Conservation (phyloP, 371 early-diverging fungal genomes). For the Circinella minor region DNA sequence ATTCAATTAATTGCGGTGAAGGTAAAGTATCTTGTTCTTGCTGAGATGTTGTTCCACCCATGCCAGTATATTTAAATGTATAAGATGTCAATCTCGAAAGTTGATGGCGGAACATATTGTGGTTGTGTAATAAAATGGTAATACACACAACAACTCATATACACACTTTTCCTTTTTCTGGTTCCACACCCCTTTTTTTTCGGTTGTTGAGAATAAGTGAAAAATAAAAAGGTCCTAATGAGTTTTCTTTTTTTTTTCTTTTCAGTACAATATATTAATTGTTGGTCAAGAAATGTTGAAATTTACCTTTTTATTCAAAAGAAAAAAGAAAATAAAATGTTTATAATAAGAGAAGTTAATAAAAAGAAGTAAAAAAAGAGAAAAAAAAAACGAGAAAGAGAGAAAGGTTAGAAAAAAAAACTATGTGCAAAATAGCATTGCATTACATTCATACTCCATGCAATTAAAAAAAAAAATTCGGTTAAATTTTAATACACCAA, state of each 20-base stretch:
- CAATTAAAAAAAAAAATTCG: no score
- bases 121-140: background rate
- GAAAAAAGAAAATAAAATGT: background rate
- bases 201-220: no score
- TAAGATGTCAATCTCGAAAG: conserved; percentile 44
- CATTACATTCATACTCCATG: no score
- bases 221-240: no score
- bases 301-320: background rate
- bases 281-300: no score
- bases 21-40: conserved; percentile 33
- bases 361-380: conserved; percentile 16
- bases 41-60: conserved; percentile 33
- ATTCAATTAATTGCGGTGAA: conserved; percentile 35
- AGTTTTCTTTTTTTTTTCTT: background rate
- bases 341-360: no score
- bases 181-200: background rate
- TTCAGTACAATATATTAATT: background rate
- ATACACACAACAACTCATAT: background rate
- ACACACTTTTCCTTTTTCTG: background rate
- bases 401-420: background rate
- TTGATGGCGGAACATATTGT: conserved; percentile 42
- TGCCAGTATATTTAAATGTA: conserved; percentile 45
- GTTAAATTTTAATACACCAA: no score
- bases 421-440: no score
- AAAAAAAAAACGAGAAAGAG: conserved; percentile 5